Base-by-base conservation (phyloP, 768 basidiomycete species). In the Mrakia hoshinonis region DNA sequence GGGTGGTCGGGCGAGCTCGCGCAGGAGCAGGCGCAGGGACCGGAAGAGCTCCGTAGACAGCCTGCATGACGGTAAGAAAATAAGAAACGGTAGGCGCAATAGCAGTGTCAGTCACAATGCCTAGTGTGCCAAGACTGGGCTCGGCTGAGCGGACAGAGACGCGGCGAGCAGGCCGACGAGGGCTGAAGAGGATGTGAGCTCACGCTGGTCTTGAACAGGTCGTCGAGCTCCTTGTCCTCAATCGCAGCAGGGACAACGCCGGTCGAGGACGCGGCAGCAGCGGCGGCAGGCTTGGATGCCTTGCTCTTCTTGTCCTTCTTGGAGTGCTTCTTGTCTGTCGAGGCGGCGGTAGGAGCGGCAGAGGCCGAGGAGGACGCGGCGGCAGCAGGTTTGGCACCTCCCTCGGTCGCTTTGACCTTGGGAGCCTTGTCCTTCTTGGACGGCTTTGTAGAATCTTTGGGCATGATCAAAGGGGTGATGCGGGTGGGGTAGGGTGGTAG, bases 141-240 rank as follows among this genome's bases (percentile, higher is more conserved):
- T 24, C 9, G 4, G 24, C 13, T 26, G n/a, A 26, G 18, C 6
- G 51, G 18, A 31, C 20, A 20, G 39, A 39, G 52, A 10, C 26
- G 15, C 4, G 39, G 34, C 20, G 15, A 15, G 22, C 22, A 29
- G 24, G 51, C 18, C 11, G 31, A 24, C 60, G n/a, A 68, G 31
- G 51, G 46, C 15, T 13, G 22, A 22, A 26, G 12, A 52, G 47
- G 7, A 24, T 5, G 13, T 5, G 13, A 38, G 60, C 72, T 49
- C n/a, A 73, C 72, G 3, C 60, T 43, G 48, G 72, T 63, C 61
- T 73, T 73, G 67, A 73, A 73, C 48, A 73, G 38, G 24, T 62
- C 48, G 49, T 73, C 72, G 34, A 73, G 51, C 60, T 73, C 72
- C 22, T 47, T 12, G 43, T 73, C 72, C 7, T 51, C 60, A 11